Percentiles rank a stretch among this genome's conserved stretches.
These are phyloP conservation scores for Waltergamsia citrina DNA, from an alignment of 2,329 filamentous ascomycete genomes.

Conservation along the genomic window DNA sequence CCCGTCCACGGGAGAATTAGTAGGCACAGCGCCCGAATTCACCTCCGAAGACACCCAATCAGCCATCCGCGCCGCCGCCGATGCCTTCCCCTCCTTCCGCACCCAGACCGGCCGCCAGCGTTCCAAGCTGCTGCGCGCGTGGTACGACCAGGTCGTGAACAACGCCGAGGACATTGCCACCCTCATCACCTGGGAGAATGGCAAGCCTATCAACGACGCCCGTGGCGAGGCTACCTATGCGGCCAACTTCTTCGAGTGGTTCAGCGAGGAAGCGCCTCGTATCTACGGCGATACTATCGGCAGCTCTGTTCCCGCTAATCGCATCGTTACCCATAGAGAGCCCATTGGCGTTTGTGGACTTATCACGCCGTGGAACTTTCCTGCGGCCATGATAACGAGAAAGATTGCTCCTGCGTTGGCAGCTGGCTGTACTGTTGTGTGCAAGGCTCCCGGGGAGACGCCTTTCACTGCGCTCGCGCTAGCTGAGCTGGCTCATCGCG, in stretches of 20 bases:
- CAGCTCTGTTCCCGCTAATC: slow-evolving; percentile 58
- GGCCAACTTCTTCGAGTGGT: slow-evolving; percentile 72
- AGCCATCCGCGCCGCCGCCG: slow-evolving; percentile 75
- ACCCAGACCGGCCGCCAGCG: slow-evolving; percentile 66
- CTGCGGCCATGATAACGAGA: slow-evolving; percentile 64
- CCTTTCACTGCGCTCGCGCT: slow-evolving; percentile 84
- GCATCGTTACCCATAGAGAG: slow-evolving; percentile 71
- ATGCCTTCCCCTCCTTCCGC: slow-evolving; percentile 64
- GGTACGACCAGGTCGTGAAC: slow-evolving; percentile 72
- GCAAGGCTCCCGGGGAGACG: slow-evolving; percentile 86
- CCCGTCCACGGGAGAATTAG: slow-evolving; percentile 70
- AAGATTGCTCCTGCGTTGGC: slow-evolving; percentile 70
- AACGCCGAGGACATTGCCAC: slow-evolving; percentile 74
- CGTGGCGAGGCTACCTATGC: slow-evolving; percentile 65
- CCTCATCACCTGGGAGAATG: slow-evolving; percentile 84
- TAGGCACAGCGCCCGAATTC: slow-evolving; percentile 83
- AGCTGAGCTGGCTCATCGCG: slow-evolving; percentile 75
- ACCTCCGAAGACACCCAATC: slow-evolving; percentile 64
- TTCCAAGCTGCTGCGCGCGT: slow-evolving; percentile 63
- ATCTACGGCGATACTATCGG: slow-evolving; percentile 68
- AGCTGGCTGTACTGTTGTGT: slow-evolving; percentile 90
- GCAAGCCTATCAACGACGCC: slow-evolving; percentile 71
- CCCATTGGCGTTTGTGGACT: slow-evolving; percentile 76
- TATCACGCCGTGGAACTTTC: slow-evolving; percentile 88
- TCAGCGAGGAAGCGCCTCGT: slow-evolving; percentile 67